Evolutionary conservation across 805 yeast genomes (phyloP), one percentile per base, ranked within the genome.

Genomic region (Candida caryicola): DNA sequence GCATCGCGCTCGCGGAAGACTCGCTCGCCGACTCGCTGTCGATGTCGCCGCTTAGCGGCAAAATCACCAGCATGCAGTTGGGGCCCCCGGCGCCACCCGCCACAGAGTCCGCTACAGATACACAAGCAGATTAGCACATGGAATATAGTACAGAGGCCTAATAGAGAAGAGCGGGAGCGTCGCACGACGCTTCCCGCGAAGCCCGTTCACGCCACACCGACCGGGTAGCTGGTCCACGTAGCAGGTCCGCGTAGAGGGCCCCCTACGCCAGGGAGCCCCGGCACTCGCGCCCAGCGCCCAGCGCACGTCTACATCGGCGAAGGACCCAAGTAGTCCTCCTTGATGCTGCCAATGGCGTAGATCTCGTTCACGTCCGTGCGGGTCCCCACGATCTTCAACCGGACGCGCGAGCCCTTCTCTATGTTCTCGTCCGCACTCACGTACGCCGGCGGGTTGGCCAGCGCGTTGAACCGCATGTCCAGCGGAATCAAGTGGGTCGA

Each of bases 381-480:
- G 19, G 96, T 93, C 65, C 98, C 99, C 37, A 91, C 96, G 32
- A 93, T 88, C 70, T 93, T 93, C 51, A 93, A 81, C 60, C 99
- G 78, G 23, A 93, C 93, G 50, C 91, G 80, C 38, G 95, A 82
- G 28, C 97, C 96, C 62, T 91, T 91, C 57, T 87, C 95, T 32
- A 93, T 88, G 46, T 87, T 82, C 67, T 91, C 98, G 52, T 93
- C 99, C 16, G 91, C 93, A 45, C 91, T 82, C 46, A 86, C 95
- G 61, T 88, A 93, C 5, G 97, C 95, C n/a, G 99, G 99, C 7
- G 99, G 99, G 52, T 91, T 90, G 23, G 96, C 90, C 15, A 95
- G 84, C 5, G 98, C 96, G 51, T 90, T 91, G 63, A 83, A 93
- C 42, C 81, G 75, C 89, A 93, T 85, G 58, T 91, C 96, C 27